Conservation (phyloP, 495 filamentous ascomycete species). For the Neurospora sp. region DNA sequence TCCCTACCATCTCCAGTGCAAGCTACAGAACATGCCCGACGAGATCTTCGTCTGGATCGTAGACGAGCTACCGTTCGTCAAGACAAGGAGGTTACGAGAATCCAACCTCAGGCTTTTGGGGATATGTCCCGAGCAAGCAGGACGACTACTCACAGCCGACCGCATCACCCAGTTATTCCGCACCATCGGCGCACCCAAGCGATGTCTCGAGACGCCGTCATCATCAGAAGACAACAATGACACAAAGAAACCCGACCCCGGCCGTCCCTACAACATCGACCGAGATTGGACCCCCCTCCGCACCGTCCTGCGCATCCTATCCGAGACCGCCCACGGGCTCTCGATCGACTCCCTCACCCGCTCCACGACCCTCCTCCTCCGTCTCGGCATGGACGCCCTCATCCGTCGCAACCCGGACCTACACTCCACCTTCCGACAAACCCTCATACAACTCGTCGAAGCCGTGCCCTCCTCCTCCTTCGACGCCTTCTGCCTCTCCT, state of each 20-base stretch:
- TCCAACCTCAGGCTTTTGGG: slow-evolving; percentile 48
- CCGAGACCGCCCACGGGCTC: slow-evolving; percentile 16
- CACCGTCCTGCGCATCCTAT: slow-evolving; percentile 24
- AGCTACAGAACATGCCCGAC: slow-evolving; percentile 47
- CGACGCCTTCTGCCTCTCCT: slow-evolving; percentile 31
- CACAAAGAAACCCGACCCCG: slow-evolving; percentile 8
- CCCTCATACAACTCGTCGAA: slow-evolving; percentile 4
- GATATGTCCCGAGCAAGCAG: slow-evolving; percentile 26
- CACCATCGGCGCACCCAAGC: slow-evolving; percentile 28
- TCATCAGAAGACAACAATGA: background rate
- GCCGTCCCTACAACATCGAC: slow-evolving; percentile 15
- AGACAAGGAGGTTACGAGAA: slow-evolving; percentile 47
- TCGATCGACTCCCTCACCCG: slow-evolving; percentile 10
- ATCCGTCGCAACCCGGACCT: slow-evolving; percentile 25
- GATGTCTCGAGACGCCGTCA: slow-evolving; percentile 5
- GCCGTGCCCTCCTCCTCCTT: slow-evolving; percentile 12
- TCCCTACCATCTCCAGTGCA: slow-evolving; percentile 46
- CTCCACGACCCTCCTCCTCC: slow-evolving; percentile 26
- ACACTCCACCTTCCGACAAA: slow-evolving; percentile 16
- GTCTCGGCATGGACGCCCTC: slow-evolving; percentile 46
- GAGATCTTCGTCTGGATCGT: slow-evolving; percentile 68
- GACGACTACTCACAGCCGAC: slow-evolving; percentile 26
- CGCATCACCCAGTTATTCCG: slow-evolving; percentile 30
- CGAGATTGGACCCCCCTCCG: slow-evolving; percentile 25
- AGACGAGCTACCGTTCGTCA: slow-evolving; percentile 51